Base-by-base conservation (phyloP, 495 filamentous ascomycete genomes). In the Viridothelium virens region DNA sequence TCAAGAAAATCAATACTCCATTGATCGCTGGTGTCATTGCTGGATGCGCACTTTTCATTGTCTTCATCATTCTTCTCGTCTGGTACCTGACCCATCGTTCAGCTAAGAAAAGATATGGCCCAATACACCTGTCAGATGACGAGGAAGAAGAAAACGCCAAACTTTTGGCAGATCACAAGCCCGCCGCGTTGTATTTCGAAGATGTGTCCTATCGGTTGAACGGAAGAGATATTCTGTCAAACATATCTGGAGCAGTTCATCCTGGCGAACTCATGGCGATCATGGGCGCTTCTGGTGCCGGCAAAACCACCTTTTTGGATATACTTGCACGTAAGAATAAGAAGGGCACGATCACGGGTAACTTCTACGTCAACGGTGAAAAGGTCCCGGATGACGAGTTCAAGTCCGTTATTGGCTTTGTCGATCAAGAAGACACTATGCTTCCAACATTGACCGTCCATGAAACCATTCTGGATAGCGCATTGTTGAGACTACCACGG, bases 361-460 rank as follows among this genome's bases (percentile, higher is more conserved):
- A 96, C 63, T 96, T 97, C 71, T 96, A 88, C 71, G 87, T 98
- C 63, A 97, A 98, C 72, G 94, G 94, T 41, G 91, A 97, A 74
- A 91, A 89, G 75, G 84, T 97, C 47, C 82, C 78, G 61, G 91
- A 98, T 75, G 75, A 85, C 56, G 91, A 97, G 38, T 98, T 91
- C 76, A 90, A 89, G 74, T 91, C 82, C 68, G 92, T 96, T 70
- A 87, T 96, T 61, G 94, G 94, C 56, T 98, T 98, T 70, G 94
- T 98, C 39, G 95, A 98, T 69, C 94, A 98, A 76, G 94, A 97
- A 70, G 94, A 97, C 72, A 96, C 93, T 6, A 96, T 98, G 92
- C 84, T 98, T 63, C 88, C 94, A 3, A 98, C 94, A 5, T 79
- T 98, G 70, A 98, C 95, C 2, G 95, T 98, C 18, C 96, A 98